Evolutionary conservation across 2,329 filamentous ascomycete species (phyloP).

Genomic region (Fusarium sp.): DNA sequence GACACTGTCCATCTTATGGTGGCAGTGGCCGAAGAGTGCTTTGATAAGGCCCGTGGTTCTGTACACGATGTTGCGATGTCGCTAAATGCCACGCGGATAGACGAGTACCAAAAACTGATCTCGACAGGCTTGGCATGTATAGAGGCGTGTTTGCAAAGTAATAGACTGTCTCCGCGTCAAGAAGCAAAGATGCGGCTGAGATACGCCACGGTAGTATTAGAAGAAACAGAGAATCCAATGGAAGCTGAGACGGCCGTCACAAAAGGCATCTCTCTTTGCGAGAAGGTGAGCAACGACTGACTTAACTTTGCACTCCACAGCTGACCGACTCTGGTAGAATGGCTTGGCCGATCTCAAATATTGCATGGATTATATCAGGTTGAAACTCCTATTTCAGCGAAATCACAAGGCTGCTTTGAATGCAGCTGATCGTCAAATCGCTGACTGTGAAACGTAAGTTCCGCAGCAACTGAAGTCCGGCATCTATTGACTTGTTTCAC

Average conservation of each 20-base stretch:
- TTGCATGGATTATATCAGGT: conserved; percentile 77
- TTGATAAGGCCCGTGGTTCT: conserved; percentile 69
- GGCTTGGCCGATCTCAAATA: conserved; percentile 73
- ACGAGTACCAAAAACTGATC: conserved; percentile 77
- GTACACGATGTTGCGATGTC: conserved; percentile 57
- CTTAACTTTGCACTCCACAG: conserved; percentile 4
- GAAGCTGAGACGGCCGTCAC: conserved; percentile 77
- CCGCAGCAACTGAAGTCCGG: background rate
- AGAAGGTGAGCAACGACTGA: conserved; percentile 59
- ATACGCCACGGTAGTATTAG: conserved; percentile 75
- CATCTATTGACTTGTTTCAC: conserved; percentile 18
- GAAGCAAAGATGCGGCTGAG: conserved; percentile 76
- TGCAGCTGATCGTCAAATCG: conserved; percentile 73
- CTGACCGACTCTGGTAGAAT: conserved; percentile 47
- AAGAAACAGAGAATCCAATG: conserved; percentile 80
- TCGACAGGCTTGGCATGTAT: conserved; percentile 78
- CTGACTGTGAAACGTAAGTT: conserved; percentile 71
- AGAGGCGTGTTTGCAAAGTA: conserved; percentile 72
- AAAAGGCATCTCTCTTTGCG: conserved; percentile 75
- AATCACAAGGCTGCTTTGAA: conserved; percentile 79
- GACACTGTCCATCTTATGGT: conserved; percentile 70
- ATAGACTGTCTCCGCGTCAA: conserved; percentile 67
- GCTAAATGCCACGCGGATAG: conserved; percentile 55
- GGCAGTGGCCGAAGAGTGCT: conserved; percentile 79
- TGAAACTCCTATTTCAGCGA: conserved; percentile 74